These are phyloP conservation scores for Fusarium kyushuense DNA, from an alignment of 2,329 filamentous ascomycete genomes.

Conservation along the genomic window DNA sequence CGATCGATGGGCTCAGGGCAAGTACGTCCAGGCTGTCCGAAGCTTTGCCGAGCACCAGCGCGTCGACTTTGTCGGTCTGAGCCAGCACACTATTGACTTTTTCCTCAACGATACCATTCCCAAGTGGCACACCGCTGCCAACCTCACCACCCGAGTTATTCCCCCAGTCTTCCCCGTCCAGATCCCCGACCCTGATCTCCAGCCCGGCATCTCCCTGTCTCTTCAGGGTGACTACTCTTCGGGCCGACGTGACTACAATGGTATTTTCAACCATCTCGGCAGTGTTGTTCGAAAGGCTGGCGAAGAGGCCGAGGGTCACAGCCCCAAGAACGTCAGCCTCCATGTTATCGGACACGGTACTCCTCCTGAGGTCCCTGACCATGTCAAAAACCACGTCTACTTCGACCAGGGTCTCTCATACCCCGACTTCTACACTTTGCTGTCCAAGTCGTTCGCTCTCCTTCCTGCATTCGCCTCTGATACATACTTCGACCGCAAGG, in stretches of 20 bases:
- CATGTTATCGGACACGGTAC: slow-evolving; percentile 47
- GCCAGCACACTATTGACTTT: slow-evolving; percentile 46
- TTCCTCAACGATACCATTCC: slow-evolving; percentile 39
- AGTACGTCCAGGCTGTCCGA: slow-evolving; percentile 38
- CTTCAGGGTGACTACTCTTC: slow-evolving; percentile 49
- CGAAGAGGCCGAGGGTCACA: slow-evolving; percentile 14
- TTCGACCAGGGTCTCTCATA: slow-evolving; percentile 47
- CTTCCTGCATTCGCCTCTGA: slow-evolving; percentile 47
- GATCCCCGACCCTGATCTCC: slow-evolving; percentile 29
- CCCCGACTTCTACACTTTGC: slow-evolving; percentile 45
- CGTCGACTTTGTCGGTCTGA: slow-evolving; percentile 47
- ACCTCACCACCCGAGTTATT: slow-evolving; percentile 39
- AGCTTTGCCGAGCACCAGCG: slow-evolving; percentile 36
- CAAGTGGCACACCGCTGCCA: slow-evolving; percentile 38
- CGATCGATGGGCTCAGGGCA: slow-evolving; percentile 44
- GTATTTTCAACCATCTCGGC: slow-evolving; percentile 45
- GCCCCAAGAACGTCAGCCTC: slow-evolving; percentile 37
- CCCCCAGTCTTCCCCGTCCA: slow-evolving; percentile 47
- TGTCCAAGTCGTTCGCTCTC: slow-evolving; percentile 40
- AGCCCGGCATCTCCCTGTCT: slow-evolving; percentile 41
- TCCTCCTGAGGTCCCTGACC: slow-evolving; percentile 41
- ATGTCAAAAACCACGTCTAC: slow-evolving; percentile 39
- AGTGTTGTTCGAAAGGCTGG: slow-evolving; percentile 41
- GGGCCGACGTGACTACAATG: slow-evolving; percentile 45
- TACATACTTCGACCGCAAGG: slow-evolving; percentile 47